Evolutionary conservation across 805 yeast species (phyloP).

Genomic region (Metschnikowia cubensis): DNA sequence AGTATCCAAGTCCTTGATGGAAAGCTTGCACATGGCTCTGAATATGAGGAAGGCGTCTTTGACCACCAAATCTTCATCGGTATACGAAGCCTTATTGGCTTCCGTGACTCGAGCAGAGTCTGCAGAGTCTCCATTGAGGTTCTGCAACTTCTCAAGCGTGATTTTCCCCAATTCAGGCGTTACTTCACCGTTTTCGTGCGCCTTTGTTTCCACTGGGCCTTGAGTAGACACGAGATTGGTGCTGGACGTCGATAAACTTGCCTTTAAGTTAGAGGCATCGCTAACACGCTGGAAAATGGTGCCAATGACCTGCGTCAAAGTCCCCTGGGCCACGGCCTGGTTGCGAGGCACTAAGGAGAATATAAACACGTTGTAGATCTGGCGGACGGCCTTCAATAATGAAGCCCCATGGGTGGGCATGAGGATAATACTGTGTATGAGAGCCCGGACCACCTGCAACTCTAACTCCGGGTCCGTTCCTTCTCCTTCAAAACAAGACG

Average conservation of each 20-base stretch:
- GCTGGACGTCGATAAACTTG: conserved; percentile 14
- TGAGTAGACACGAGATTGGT: conserved; percentile 13
- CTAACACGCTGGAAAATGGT: conserved; percentile 71
- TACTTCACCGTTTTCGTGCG: conserved; percentile 15
- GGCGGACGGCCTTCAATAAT: conserved; percentile 84
- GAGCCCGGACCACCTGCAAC: conserved; percentile 86
- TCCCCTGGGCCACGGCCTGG: conserved; percentile 94
- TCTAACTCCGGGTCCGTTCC: conserved; percentile 87
- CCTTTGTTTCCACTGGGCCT: not conserved
- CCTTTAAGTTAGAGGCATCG: conserved; percentile 19
- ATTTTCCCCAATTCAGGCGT: conserved; percentile 26
- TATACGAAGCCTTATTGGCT: conserved; percentile 40
- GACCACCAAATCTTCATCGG: conserved; percentile 64
- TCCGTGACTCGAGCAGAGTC: conserved; percentile 53
- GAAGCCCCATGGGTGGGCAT: conserved; percentile 89
- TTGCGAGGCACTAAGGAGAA: conserved; percentile 76
- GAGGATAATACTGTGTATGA: conserved; percentile 82
- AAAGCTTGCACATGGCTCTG: conserved; percentile 91
- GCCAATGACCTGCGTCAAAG: conserved; percentile 83
- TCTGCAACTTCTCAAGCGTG: conserved; percentile 60
- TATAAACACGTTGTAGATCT: conserved; percentile 87
- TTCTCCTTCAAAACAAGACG: conserved; percentile 86
- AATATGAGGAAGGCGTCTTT: conserved; percentile 92
- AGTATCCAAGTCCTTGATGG: conserved; percentile 78
- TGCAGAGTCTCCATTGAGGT: conserved; percentile 42